Conservation (phyloP, 2,329 filamentous ascomycete species). For the Curvularia hawaiiensis region DNA sequence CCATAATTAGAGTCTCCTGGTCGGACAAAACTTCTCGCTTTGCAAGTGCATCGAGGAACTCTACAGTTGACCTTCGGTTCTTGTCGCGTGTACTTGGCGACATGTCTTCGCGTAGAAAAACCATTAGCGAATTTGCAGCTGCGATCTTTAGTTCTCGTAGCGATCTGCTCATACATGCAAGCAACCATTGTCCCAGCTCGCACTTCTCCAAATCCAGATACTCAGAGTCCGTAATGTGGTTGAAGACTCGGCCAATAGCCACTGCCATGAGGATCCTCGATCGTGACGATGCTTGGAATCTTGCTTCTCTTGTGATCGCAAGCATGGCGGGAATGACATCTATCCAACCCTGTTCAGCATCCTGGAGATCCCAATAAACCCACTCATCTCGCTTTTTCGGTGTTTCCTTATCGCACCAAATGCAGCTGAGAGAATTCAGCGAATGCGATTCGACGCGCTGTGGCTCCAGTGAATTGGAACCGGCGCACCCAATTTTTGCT, state of each 20-base stretch:
- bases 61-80: conserved; percentile 73
- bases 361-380: conserved; percentile 34
- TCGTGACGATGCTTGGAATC: conserved; percentile 37
- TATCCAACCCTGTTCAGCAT: conserved; percentile 39
- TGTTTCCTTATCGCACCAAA: conserved; percentile 31
- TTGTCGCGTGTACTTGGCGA: conserved; percentile 56
- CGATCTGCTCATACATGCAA: conserved; percentile 82
- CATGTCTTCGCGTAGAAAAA: conserved; percentile 64
- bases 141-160: conserved; percentile 82
- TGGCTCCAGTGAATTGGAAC: conserved; percentile 28
- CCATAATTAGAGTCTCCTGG: conserved; percentile 83
- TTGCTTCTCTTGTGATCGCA: conserved; percentile 33
- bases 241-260: conserved; percentile 67
- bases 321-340: conserved; percentile 39
- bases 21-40: conserved; percentile 69
- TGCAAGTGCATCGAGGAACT: conserved; percentile 73
- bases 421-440: conserved; percentile 27
- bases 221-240: conserved; percentile 65
- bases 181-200: conserved; percentile 75
- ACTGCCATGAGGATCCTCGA: conserved; percentile 42
- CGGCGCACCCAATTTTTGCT: conserved; percentile 43
- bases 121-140: conserved; percentile 70
- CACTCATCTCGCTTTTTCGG: conserved; percentile 1
- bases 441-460: conserved; percentile 4
- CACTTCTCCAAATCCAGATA: conserved; percentile 72